Evolutionary conservation across 1,139 yeast species (phyloP).

Genomic region (Ogataea hybrid): DNA sequence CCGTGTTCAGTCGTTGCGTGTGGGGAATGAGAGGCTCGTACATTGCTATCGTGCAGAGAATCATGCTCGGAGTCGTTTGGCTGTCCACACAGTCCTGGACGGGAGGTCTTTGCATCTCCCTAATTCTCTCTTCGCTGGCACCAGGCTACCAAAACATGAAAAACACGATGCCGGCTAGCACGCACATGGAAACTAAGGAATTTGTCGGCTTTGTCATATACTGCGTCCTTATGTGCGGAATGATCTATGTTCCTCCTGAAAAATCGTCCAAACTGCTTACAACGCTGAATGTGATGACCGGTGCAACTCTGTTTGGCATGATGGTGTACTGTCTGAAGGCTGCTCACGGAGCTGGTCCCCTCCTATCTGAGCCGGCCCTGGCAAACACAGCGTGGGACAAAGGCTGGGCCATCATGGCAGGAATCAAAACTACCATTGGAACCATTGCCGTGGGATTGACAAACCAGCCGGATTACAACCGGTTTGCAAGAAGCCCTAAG

Average conservation of each 20-base stretch:
- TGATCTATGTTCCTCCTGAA: slow-evolving; percentile 30
- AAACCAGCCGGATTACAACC: slow-evolving; percentile 59
- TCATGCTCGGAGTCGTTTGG: slow-evolving; percentile 36
- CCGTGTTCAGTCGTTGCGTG: slow-evolving; percentile 41
- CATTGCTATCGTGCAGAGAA: slow-evolving; percentile 34
- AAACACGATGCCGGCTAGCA: slow-evolving; percentile 33
- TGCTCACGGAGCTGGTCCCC: slow-evolving; percentile 32
- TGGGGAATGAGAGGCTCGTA: slow-evolving; percentile 42
- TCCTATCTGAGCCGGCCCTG: slow-evolving; percentile 18
- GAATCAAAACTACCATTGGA: slow-evolving; percentile 44
- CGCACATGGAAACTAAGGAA: slow-evolving; percentile 31
- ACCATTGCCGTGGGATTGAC: slow-evolving; percentile 46
- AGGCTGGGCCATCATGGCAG: slow-evolving; percentile 47
- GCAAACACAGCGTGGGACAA: slow-evolving; percentile 41
- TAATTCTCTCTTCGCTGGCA: slow-evolving; percentile 36
- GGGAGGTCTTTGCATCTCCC: slow-evolving; percentile 36
- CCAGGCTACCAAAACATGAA: slow-evolving; percentile 29
- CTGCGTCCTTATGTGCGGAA: slow-evolving; percentile 30
- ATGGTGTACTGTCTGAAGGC: slow-evolving; percentile 22
- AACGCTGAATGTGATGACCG: slow-evolving; percentile 24
- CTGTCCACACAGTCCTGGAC: slow-evolving; percentile 40
- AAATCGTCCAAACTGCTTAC: slow-evolving; percentile 35
- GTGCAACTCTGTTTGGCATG: slow-evolving; percentile 25
- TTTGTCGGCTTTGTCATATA: slow-evolving; percentile 33
- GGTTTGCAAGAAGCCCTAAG: slow-evolving; percentile 61